Evolutionary conservation across 768 basidiomycete genomes (phyloP), one percentile per base, ranked within the genome.

Genomic region (Serendipita indica): DNA sequence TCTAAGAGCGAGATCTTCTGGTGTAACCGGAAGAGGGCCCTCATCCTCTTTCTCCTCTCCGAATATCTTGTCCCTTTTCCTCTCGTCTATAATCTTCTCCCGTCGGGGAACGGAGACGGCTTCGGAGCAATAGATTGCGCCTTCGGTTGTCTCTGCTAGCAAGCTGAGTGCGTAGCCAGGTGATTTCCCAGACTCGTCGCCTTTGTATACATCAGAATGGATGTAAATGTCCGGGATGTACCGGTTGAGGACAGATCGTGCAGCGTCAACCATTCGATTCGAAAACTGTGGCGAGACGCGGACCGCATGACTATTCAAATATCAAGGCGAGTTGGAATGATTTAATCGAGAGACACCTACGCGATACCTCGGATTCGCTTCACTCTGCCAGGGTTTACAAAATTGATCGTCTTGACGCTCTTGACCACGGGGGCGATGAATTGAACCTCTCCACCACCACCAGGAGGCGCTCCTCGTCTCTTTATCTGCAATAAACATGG

Each of bases 171-270:
- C 96, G 69, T 92, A 99, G 0, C 94, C 96, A 3, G 96, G 96
- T 0, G 96, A 99, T 72, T 91, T 97, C 70, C 94, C 94, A 63
- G 90, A 92, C 62, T 98, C 96, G 16, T 89, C 88, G 4, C 93
- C 93, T 69, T 96, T 94, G 72, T 96, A 98, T 22, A 97, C 92
- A 63, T 99, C 96, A 2, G 96, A 94, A 69, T 97, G 94, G 35
- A 99, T 80, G 71, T 98, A 97, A 28, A 97, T 92, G 68, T 99
- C 96, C 34, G 96, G 94, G 60, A 98, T 96, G 69, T 88, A 96
- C 3, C 92, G 86, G 69, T 97, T 98, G 41, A 99, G 75, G 22
- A 99, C 77, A 2, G 89, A 92, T 35, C 96, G 83, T 16, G 89
- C 82, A 5, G 93, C 80, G 65, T 97, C 94, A 54, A 99, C 96